phyloP scores from a whole-genome alignment of 2,329 filamentous ascomycete species.

The Xylariaceae sp. region DNA sequence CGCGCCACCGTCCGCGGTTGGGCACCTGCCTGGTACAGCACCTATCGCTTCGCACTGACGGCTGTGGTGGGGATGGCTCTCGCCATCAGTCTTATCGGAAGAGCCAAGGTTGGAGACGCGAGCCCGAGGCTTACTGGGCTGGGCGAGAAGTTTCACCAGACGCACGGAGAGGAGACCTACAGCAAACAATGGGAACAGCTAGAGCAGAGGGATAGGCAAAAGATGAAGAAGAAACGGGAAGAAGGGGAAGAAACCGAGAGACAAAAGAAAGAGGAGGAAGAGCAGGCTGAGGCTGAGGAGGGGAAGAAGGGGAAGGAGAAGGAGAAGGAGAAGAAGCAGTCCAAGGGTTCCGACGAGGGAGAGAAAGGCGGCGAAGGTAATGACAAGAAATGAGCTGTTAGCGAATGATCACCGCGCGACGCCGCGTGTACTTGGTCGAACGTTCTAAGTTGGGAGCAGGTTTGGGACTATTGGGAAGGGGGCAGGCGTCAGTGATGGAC shows the following conservation, averaged over 20 bases:
- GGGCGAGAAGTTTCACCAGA: conserved; percentile 34
- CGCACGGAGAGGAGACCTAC: conserved; percentile 31
- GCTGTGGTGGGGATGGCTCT: conserved; percentile 83
- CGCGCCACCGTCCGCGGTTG: conserved; percentile 68
- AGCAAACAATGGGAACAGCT: conserved; percentile 40
- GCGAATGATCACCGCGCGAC: no score
- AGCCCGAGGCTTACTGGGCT: conserved; percentile 34
- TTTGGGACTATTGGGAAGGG: no score
- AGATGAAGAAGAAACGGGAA: conserved; percentile 30
- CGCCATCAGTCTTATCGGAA: conserved; percentile 72
- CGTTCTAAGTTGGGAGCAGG: no score
- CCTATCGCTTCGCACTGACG: conserved; percentile 87
- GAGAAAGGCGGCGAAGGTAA: conserved; percentile 4
- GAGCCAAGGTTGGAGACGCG: conserved; percentile 62
- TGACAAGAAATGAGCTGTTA: conserved; percentile 1
- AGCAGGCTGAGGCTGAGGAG: conserved; percentile 22
- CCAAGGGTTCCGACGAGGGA: neutral
- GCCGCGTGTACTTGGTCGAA: no score
- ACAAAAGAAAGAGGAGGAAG: conserved; percentile 26
- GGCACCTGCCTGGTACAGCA: conserved; percentile 79
- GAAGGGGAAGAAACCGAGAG: conserved; percentile 27
- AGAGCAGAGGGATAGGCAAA: conserved; percentile 31
- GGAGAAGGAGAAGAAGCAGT: conserved; percentile 9
- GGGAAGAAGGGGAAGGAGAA: conserved; percentile 20
- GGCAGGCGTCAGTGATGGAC: no score